These are phyloP conservation scores for Globisporangium parvum DNA, from an alignment of 352 stramenopile species.

Conservation along the genomic window DNA sequence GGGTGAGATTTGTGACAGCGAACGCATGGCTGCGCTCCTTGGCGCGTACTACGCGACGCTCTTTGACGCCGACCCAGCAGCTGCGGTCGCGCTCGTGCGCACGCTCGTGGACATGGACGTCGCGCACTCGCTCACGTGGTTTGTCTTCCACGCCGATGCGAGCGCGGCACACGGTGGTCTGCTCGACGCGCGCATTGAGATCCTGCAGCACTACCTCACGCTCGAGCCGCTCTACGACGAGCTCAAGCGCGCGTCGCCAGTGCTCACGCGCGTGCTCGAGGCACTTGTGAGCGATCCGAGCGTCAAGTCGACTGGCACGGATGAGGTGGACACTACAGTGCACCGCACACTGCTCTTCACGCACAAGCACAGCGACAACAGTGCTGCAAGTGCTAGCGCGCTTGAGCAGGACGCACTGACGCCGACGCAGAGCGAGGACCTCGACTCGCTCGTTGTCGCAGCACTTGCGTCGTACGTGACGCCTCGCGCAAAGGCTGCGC, in stretches of 20 bases:
- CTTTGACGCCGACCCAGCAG: slow-evolving; percentile 13
- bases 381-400: no score
- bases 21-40: slow-evolving; percentile 27
- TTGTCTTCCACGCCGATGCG: slow-evolving; percentile 49
- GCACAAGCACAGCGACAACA: slow-evolving; percentile 21
- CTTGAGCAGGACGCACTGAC: slow-evolving; percentile 1
- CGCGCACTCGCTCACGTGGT: slow-evolving; percentile 65
- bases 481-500: slow-evolving; percentile 1
- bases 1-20: slow-evolving; percentile 53
- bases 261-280: slow-evolving; percentile 7
- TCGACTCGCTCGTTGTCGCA: slow-evolving; percentile 15
- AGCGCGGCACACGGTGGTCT: slow-evolving; percentile 13
- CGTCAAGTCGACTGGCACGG: not conserved
- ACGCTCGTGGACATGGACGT: slow-evolving; percentile 69
- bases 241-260: slow-evolving; percentile 18
- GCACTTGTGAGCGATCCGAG: slow-evolving; percentile 9
- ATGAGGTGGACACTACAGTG: not conserved
- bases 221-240: slow-evolving; percentile 43
- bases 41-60: slow-evolving; percentile 38
- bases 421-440: slow-evolving; percentile 8
- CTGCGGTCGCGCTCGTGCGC: slow-evolving; percentile 25
- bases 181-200: slow-evolving; percentile 30
- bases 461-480: slow-evolving; percentile 13
- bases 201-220: slow-evolving; percentile 33
- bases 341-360: slow-evolving; percentile 36